Conservation (phyloP, 2,329 filamentous ascomycete genomes). For the Penicillium vulpinum region DNA sequence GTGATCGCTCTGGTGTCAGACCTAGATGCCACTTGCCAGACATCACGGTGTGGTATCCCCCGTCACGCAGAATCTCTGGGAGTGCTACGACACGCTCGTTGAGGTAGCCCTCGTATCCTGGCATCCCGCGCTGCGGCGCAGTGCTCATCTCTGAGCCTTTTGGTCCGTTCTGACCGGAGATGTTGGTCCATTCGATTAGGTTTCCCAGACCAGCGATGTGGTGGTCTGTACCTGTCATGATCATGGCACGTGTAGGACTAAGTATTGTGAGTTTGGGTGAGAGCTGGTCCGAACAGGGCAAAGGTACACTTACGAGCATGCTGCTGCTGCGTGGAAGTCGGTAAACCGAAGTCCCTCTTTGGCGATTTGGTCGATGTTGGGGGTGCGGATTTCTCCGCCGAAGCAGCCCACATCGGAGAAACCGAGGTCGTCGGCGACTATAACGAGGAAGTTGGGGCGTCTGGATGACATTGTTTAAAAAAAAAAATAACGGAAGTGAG, state of each 20-base stretch:
- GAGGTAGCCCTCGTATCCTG: slow-evolving; percentile 64
- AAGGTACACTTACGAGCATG: slow-evolving; percentile 53
- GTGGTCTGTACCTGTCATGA: slow-evolving; percentile 65
- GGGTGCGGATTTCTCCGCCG: slow-evolving; percentile 62
- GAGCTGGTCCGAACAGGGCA: not conserved
- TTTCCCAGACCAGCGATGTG: slow-evolving; percentile 58
- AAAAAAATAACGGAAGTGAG: not conserved
- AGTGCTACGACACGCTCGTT: slow-evolving; percentile 61
- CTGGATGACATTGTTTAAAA: slow-evolving; percentile 33
- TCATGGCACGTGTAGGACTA: slow-evolving; percentile 62
- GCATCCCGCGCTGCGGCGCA: slow-evolving; percentile 57
- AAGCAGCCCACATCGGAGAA: slow-evolving; percentile 62
- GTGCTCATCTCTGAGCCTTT: slow-evolving; percentile 54
- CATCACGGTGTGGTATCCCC: slow-evolving; percentile 62
- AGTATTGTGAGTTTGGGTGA: not conserved
- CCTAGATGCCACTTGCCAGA: slow-evolving; percentile 66
- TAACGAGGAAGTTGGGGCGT: slow-evolving; percentile 61
- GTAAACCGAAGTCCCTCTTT: slow-evolving; percentile 60
- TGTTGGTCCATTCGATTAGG: slow-evolving; percentile 59
- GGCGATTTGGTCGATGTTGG: slow-evolving; percentile 58
- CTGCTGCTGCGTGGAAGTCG: slow-evolving; percentile 64
- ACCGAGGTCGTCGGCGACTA: slow-evolving; percentile 61
- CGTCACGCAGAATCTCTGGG: slow-evolving; percentile 59
- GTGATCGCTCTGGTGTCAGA: slow-evolving; percentile 57
- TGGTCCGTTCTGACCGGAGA: slow-evolving; percentile 55